Evolutionary conservation across 2,329 filamentous ascomycete species (phyloP).

Genomic region (Phyllosticta citrichinensis): DNA sequence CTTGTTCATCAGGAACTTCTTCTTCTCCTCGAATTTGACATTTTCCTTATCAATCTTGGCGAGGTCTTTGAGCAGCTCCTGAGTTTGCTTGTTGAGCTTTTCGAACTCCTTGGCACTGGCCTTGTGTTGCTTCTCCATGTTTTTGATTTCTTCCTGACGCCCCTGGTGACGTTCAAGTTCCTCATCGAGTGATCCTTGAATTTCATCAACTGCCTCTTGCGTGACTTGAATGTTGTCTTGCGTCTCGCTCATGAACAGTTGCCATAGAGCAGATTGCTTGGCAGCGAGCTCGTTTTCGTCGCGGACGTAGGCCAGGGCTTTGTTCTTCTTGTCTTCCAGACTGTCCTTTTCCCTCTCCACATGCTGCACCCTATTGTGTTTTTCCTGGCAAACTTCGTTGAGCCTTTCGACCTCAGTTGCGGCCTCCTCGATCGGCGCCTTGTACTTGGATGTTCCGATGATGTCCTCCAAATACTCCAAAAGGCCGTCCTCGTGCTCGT

Average conservation of each 20-base stretch:
- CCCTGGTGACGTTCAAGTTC: slow-evolving; percentile 90
- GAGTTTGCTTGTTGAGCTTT: slow-evolving; percentile 68
- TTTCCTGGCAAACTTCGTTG: slow-evolving; percentile 91
- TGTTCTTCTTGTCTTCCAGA: slow-evolving; percentile 93
- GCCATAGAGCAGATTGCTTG: slow-evolving; percentile 87
- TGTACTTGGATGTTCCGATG: slow-evolving; percentile 97
- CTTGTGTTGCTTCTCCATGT: slow-evolving; percentile 75
- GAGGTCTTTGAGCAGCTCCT: slow-evolving; percentile 73
- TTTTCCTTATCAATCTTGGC: slow-evolving; percentile 91
- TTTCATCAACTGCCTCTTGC: slow-evolving; percentile 79
- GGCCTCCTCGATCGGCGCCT: slow-evolving; percentile 89
- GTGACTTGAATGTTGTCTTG: slow-evolving; percentile 81
- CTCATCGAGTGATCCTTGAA: slow-evolving; percentile 74
- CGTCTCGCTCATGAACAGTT: slow-evolving; percentile 82
- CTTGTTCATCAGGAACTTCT: slow-evolving; percentile 84
- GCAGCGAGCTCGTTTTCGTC: slow-evolving; percentile 87
- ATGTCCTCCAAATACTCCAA: slow-evolving; percentile 97
- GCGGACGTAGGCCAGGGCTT: slow-evolving; percentile 75
- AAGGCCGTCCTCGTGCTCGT: slow-evolving; percentile 91
- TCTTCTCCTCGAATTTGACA: slow-evolving; percentile 96
- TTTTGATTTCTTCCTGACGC: slow-evolving; percentile 80
- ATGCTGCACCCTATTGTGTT: slow-evolving; percentile 89
- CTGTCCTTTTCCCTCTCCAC: slow-evolving; percentile 94
- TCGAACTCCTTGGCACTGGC: slow-evolving; percentile 77
- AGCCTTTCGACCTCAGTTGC: slow-evolving; percentile 81